phyloP scores from a whole-genome alignment of 805 yeast genomes.

The Wickerhamia fluorescens region DNA sequence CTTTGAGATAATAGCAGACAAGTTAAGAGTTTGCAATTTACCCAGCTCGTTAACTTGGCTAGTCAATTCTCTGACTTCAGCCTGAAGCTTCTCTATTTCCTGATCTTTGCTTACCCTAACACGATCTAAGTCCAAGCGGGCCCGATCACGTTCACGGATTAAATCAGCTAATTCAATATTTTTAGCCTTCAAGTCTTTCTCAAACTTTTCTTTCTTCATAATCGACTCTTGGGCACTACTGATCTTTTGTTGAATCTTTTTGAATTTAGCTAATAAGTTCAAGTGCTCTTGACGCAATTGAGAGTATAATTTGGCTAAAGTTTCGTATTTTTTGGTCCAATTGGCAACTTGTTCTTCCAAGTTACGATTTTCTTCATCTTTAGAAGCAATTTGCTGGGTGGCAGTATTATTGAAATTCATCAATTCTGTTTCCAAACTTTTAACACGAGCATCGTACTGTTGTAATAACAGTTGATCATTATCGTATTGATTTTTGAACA shows the following conservation, averaged over 20 bases:
- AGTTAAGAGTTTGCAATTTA: slow-evolving; percentile 55
- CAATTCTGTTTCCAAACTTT: slow-evolving; percentile 71
- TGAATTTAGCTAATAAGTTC: slow-evolving; percentile 66
- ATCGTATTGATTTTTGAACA: slow-evolving; percentile 74
- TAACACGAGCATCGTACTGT: slow-evolving; percentile 82
- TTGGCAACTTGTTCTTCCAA: slow-evolving; percentile 67
- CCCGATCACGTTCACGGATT: slow-evolving; percentile 84
- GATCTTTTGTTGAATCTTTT: slow-evolving; percentile 78
- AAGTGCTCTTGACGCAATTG: slow-evolving; percentile 90
- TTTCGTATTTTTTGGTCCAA: slow-evolving; percentile 85
- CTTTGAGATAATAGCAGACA: slow-evolving; percentile 50
- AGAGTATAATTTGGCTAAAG: slow-evolving; percentile 81
- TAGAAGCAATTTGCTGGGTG: slow-evolving; percentile 64
- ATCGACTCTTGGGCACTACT: slow-evolving; percentile 86
- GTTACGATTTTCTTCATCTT: slow-evolving; percentile 61
- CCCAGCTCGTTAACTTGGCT: slow-evolving; percentile 54
- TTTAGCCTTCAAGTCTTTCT: slow-evolving; percentile 77
- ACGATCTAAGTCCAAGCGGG: slow-evolving; percentile 74
- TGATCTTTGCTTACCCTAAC: slow-evolving; percentile 55
- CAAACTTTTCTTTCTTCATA: slow-evolving; percentile 73
- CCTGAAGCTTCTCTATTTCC: slow-evolving; percentile 57
- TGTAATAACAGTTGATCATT: slow-evolving; percentile 76
- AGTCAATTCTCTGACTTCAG: slow-evolving; percentile 56
- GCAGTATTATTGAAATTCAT: slow-evolving; percentile 54
- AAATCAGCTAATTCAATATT: slow-evolving; percentile 83